Evolutionary conservation across 2,329 filamentous ascomycete species (phyloP).

Genomic region (Aspergillus piperis): DNA sequence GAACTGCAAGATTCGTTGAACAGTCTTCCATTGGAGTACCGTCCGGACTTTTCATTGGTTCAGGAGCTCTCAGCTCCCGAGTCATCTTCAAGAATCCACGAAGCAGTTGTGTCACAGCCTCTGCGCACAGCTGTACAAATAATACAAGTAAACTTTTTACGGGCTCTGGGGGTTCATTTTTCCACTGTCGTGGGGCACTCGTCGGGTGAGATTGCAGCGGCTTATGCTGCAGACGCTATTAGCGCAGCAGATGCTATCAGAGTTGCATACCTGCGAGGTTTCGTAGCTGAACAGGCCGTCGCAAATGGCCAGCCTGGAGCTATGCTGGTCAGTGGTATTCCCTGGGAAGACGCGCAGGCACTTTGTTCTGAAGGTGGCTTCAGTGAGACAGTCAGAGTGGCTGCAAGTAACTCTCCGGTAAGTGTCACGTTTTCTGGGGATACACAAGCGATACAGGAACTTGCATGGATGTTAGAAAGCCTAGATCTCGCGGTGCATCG

Average conservation of each 20-base stretch:
- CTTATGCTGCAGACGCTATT: conserved; percentile 36
- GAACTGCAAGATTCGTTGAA: conserved; percentile 17
- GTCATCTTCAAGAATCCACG: conserved; percentile 20
- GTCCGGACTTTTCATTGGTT: conserved; percentile 25
- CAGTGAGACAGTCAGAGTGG: conserved; percentile 33
- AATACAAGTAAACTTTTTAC: conserved; percentile 21
- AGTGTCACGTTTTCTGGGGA: conserved; percentile 52
- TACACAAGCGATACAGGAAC: conserved; percentile 31
- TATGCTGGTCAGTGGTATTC: conserved; percentile 50
- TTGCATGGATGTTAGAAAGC: conserved; percentile 4
- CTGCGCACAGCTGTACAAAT: conserved; percentile 26
- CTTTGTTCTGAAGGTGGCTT: conserved; percentile 21
- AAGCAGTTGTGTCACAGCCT: conserved; percentile 26
- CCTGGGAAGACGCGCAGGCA: conserved; percentile 4
- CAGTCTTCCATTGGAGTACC: conserved; percentile 22
- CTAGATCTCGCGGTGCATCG: conserved; percentile 32
- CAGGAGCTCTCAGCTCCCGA: conserved; percentile 23
- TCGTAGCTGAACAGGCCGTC: conserved; percentile 24
- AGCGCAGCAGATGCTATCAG: conserved; percentile 40
- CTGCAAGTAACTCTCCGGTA: conserved; percentile 44
- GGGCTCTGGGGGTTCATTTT: conserved; percentile 32
- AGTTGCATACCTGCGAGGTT: conserved; percentile 48
- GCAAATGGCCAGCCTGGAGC: conserved; percentile 31
- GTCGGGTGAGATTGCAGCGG: conserved; percentile 53
- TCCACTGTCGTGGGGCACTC: conserved; percentile 49